These are phyloP conservation scores for Galeopsis tetrahit DNA, from an alignment of 257 asterid species.

Conservation along the genomic window DNA sequence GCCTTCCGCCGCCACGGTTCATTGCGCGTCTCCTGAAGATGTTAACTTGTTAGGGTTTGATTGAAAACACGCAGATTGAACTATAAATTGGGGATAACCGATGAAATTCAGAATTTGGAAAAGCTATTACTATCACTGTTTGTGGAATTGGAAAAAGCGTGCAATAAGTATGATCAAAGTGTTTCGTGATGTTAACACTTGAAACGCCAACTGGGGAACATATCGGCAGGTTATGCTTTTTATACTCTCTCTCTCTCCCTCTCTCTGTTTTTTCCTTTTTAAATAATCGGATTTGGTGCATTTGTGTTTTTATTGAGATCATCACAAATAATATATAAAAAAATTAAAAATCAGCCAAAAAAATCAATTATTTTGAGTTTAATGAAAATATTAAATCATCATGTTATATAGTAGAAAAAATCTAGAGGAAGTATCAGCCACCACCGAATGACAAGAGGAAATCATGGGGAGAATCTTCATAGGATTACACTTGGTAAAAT, in stretches of 20 bases:
- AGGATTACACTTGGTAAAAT: too few relatives aligned
- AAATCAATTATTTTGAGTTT: too few relatives aligned
- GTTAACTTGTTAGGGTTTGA: conserved; percentile 17
- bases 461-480: too few relatives aligned
- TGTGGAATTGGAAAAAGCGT: conserved; percentile 7
- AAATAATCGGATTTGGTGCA: too few relatives aligned
- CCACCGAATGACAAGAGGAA: too few relatives aligned
- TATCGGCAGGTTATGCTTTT: background rate
- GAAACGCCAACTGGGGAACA: conserved; percentile 11
- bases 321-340: too few relatives aligned
- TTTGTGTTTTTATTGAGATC: too few relatives aligned
- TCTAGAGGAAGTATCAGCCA: too few relatives aligned
- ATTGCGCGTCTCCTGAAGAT: conserved; percentile 19
- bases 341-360: too few relatives aligned
- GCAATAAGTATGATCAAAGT: background rate
- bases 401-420: too few relatives aligned
- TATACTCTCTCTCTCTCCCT: too few relatives aligned
- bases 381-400: background rate
- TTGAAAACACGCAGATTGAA: background rate
- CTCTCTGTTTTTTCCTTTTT: too few relatives aligned
- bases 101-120: conserved; percentile 16
- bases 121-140: conserved; percentile 5
- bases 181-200: conserved; percentile 13
- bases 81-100: background rate
- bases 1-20: conserved; percentile 38